A percentile compares a stretch with the other conserved stretches of the same genome.
phyloP scores from a whole-genome alignment of 169 alveolate species.

The Prorocentrum cordatum region DNA sequence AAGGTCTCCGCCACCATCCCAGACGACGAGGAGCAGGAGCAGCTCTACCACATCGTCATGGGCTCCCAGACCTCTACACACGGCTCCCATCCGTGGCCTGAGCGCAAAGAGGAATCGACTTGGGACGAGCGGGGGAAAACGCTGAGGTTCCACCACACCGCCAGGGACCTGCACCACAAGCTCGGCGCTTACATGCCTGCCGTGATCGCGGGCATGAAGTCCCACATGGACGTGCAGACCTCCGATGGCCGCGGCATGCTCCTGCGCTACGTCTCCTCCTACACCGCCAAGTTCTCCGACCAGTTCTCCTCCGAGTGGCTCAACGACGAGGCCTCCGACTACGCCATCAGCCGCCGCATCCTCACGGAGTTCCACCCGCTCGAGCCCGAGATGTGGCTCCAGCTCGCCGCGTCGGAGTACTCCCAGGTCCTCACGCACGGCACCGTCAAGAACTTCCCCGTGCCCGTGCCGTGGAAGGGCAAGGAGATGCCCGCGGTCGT shows the following conservation, averaged over 20 bases:
- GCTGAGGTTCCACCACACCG: not conserved
- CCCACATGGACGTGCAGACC: not conserved
- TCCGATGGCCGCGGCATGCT: not conserved
- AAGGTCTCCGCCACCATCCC: not conserved
- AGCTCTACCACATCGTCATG: not conserved
- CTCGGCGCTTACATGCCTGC: not conserved
- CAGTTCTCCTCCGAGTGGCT: not conserved
- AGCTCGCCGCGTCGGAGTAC: not conserved
- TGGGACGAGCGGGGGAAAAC: not conserved
- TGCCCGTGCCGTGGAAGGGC: not conserved
- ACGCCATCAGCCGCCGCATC: not conserved
- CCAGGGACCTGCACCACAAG: not conserved
- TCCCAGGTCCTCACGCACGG: not conserved
- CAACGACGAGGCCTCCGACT: not conserved
- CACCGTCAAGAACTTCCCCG: not conserved
- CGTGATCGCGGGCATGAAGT: not conserved
- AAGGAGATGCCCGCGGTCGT: not conserved
- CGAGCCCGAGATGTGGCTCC: not conserved
- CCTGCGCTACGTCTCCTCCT: not conserved
- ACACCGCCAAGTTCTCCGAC: not conserved
- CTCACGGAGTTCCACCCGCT: not conserved
- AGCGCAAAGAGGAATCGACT: not conserved
- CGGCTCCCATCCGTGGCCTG: not conserved
- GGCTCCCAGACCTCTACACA: not conserved
- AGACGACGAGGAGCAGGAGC: not conserved